Base-by-base conservation (phyloP, 2,329 filamentous ascomycete species). In the Calonectria pteridis region DNA sequence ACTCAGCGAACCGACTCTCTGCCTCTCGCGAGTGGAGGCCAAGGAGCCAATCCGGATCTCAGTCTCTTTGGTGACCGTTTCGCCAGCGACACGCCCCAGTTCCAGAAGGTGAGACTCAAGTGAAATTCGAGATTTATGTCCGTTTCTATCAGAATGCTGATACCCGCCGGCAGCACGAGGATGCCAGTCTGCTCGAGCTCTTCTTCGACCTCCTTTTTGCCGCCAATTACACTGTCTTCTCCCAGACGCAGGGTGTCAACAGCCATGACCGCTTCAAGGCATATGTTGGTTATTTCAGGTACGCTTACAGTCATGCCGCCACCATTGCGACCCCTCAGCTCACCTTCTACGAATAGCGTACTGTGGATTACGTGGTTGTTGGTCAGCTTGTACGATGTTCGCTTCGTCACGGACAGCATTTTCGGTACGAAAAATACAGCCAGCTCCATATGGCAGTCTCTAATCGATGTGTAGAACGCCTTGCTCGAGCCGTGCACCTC, bases 351-450 rank as follows among this genome's bases (percentile, higher is more conserved):
- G 14, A 78, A n/a, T 20, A 86, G 89, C 28, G 85, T 93, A 23
- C 84, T 93, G 7, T 94, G 92, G 92, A 89, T 92, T 72, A 93
- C 90, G n/a, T 94, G 92, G 92, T 87, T 93, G 43, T 86, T 92
- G 73, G 89, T 91, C 29, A 88, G 89, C 10, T 83, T 93, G 1
- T 93, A 91, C 81, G 92, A 94, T 81, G 89, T 93, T 43, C 91
- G 92, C 0, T 94, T 93, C 80, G 88, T 90, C 1, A 87, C 90
- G 29, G 92, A 94, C 81, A 91, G 89, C 49, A 85, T 93, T 40
- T 92, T 93, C 77, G 90, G 84, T 84, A 69, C 2, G 80, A 2
- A 35, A 5, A 5, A 59, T 14, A 49, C 10, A 26, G 2, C 4
- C 7, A 23, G 3, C 10, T 20, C 28, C 2, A 35, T 70, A 28